Conservation (phyloP, 306 rosid species). For the Cicer chorassanicum region DNA sequence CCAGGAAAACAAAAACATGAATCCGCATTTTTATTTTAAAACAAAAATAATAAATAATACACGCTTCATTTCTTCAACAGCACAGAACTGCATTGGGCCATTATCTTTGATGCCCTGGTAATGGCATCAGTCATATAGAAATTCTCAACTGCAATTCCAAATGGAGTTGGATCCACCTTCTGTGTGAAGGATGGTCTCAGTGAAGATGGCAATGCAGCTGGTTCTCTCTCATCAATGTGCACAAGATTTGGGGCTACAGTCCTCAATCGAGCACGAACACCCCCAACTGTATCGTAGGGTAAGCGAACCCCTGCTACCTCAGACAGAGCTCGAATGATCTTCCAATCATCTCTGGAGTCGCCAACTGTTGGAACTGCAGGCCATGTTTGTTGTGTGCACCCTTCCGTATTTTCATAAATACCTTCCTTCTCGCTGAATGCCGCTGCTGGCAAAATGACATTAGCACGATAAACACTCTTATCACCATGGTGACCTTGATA, state of each 20-base stretch:
- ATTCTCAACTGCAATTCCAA: conserved; percentile 70
- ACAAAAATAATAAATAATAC: conserved; percentile 42
- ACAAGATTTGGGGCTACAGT: conserved; percentile 91
- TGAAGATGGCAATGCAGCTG: conserved; percentile 72
- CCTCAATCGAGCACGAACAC: conserved; percentile 67
- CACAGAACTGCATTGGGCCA: conserved; percentile 96
- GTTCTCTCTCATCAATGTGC: conserved; percentile 76
- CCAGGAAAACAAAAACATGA: conserved; percentile 46
- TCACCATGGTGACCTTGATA: conserved; percentile 99
- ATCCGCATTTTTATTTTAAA: conserved; percentile 42
- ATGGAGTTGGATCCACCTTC: conserved; percentile 61
- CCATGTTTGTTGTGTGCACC: conserved; percentile 84
- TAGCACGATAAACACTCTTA: conserved; percentile 84
- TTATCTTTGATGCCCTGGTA: conserved; percentile 97
- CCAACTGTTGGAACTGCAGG: conserved; percentile 99
- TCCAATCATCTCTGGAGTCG: conserved; percentile 99
- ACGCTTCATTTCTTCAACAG: conserved; percentile 76
- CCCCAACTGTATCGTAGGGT: conserved; percentile 78
- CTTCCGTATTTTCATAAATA: conserved; percentile 89
- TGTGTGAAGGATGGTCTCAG: conserved; percentile 63
- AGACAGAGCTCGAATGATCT: conserved; percentile 86
- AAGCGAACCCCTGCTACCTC: conserved; percentile 77
- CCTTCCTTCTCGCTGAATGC: conserved; percentile 99
- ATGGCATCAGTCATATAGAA: conserved; percentile 98
- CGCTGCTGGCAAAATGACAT: conserved; percentile 80